Evolutionary conservation across 805 yeast genomes (phyloP).

Genomic region (Saccharomycopsis guyanensis): DNA sequence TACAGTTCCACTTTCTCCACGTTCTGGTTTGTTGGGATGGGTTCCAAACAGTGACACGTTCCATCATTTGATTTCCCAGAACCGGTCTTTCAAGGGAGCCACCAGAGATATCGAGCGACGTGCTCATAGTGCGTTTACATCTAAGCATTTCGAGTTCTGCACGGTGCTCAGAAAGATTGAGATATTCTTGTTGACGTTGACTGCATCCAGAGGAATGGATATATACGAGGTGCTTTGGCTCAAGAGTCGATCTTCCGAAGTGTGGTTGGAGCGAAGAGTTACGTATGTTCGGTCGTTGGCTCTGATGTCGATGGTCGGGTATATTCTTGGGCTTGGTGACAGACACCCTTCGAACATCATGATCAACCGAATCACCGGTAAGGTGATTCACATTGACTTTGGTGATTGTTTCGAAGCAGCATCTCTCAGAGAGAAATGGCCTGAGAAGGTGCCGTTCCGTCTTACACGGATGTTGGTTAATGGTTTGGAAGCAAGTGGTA

Average conservation of each 20-base stretch:
- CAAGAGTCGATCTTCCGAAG: constrained; percentile 90
- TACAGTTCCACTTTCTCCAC: constrained; percentile 93
- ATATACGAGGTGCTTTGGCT: constrained; percentile 93
- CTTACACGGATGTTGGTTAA: constrained; percentile 93
- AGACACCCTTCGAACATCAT: constrained; percentile 95
- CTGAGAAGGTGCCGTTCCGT: constrained; percentile 97
- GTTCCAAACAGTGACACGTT: constrained; percentile 96
- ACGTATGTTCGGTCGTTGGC: constrained; percentile 94
- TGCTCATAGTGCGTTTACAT: constrained; percentile 4
- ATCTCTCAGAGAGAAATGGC: constrained; percentile 89
- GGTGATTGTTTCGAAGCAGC: constrained; percentile 99
- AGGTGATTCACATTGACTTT: constrained; percentile 94
- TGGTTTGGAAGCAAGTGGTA: constrained; percentile 99
- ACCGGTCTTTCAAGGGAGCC: constrained; percentile 57
- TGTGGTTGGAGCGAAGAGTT: constrained; percentile 96
- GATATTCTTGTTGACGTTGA: constrained; percentile 91
- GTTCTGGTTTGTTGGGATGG: constrained; percentile 95
- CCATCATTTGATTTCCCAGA: constrained; percentile 86
- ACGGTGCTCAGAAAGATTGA: constrained; percentile 90
- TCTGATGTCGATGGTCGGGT: constrained; percentile 98
- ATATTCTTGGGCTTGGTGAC: constrained; percentile 93
- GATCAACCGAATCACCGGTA: constrained; percentile 92
- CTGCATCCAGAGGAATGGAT: constrained; percentile 94
- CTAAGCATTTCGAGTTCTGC: constrained; percentile 69
- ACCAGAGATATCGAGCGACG: constrained; percentile 17